Percentiles rank a stretch among this genome's conserved stretches.
These are phyloP conservation scores for Fusarium paranaense DNA, from an alignment of 2,329 filamentous ascomycete genomes.

Conservation along the genomic window DNA sequence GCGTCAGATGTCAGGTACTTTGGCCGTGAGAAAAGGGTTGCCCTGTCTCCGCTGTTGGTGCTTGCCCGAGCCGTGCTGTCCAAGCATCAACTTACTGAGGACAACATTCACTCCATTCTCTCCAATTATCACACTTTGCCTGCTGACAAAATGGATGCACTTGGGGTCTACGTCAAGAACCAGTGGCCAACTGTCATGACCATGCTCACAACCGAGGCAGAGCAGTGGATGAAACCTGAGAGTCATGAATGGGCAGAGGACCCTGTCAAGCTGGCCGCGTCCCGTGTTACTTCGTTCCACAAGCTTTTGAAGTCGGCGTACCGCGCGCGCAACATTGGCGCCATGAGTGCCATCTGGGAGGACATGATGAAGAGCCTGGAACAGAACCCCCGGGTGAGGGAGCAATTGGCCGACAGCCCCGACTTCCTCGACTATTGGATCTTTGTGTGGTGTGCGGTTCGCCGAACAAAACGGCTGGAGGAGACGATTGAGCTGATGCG, in stretches of 20 bases:
- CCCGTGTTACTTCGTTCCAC: conserved; percentile 39
- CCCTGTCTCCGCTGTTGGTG: conserved; percentile 47
- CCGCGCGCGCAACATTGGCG: conserved; percentile 44
- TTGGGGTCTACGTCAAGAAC: conserved; percentile 43
- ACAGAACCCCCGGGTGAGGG: conserved; percentile 38
- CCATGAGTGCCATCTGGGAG: conserved; percentile 49
- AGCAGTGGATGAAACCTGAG: conserved; percentile 34
- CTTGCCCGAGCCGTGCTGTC: conserved; percentile 40
- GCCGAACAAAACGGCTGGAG: conserved; percentile 45
- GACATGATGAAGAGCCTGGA: conserved; percentile 44
- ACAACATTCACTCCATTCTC: conserved; percentile 36
- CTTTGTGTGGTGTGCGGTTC: conserved; percentile 54
- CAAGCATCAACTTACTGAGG: conserved; percentile 24
- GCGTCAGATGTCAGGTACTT: conserved; percentile 44
- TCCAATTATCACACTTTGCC: conserved; percentile 30
- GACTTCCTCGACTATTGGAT: conserved; percentile 56
- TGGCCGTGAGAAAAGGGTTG: conserved; percentile 7
- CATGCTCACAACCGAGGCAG: conserved; percentile 40
- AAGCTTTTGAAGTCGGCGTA: conserved; percentile 48
- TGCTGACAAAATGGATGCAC: conserved; percentile 25
- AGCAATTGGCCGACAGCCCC: conserved; percentile 47
- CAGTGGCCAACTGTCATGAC: conserved; percentile 45
- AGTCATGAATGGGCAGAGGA: conserved; percentile 7
- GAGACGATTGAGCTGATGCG: conserved; percentile 58
- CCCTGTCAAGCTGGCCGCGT: not conserved